Evolutionary conservation across 805 yeast genomes (phyloP), one percentile per base, ranked within the genome.

Genomic region (Schwanniomyces sp.): DNA sequence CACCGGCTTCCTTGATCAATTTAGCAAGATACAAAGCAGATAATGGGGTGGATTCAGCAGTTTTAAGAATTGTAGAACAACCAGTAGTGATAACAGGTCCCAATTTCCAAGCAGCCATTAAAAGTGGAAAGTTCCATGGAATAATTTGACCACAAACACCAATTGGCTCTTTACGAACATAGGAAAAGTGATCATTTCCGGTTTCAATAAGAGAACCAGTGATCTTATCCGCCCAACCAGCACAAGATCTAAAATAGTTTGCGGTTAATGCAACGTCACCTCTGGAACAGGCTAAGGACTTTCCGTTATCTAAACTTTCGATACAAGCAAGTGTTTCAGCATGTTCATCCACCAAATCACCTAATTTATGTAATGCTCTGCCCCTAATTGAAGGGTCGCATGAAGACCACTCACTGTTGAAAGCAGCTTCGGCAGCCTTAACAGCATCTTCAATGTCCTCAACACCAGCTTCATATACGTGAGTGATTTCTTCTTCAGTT

Each of bases 121-220:
- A 79, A 58, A 91, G 72, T 53, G 97, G 97, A 82, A 90, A 91
- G 75, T 91, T 91, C 97, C 97, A 91, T 58, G 97, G 97, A 56
- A 91, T 91, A 63, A 91, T 88, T 70, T 89, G 96, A 50, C 96
- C 97, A 67, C 96, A 89, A 41, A 91, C 97, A 66, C 97, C 97
- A 60, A 88, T 75, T 50, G 97, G 96, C 71, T 91, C 96, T 69
- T 86, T 86, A 67, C 84, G 82, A 54, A 92, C 85, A 72, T 85
- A 89, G 52, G 81, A 81, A 66, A 91, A 82, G 69, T 88, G 88
- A 43, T 82, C 72, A 48, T 70, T 66, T 52, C 91, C 92, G 43
- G 95, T 84, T 66, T 88, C 88, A 49, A 88, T 79, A 49, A 84
- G 69, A 54, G 82, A 78, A 58, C 96, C 97, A 55, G 76, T 79